Evolutionary conservation across 2,329 filamentous ascomycete genomes (phyloP), one percentile per base, ranked within the genome.

Genomic region (Clarireedia hainanense): DNA sequence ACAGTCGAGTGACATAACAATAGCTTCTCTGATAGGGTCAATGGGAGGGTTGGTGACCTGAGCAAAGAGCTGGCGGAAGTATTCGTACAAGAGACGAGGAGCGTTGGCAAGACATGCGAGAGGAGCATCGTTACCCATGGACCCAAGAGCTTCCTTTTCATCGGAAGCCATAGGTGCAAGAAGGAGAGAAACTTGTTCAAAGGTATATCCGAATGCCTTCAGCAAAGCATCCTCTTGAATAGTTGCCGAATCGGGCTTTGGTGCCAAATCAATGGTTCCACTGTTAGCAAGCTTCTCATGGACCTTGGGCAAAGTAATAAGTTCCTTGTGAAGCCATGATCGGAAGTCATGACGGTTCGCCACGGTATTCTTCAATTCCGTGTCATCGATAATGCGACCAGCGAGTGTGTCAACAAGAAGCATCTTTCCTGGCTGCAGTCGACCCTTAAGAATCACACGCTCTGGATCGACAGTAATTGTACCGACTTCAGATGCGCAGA

Each of bases 31-130:
- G 65, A 97, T 97, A 34, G 92, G 92, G 69, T 97, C 92, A 68
- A 97, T 97, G 14, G 92, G 92, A 64, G 92, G 92, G 73, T 97
- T 97, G 60, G 92, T 97, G 71, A 97, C 92, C 75, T 97, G 92
- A 9, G 92, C 92, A 71, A 97, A 97, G 45, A 97, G 85, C 76
- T 97, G 89, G 60, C 92, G 85, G 85, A 97, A 97, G 75, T 97
- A 97, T 72, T 96, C 92, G 72, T 89, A 95, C 20, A 96, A 81
- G 53, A 96, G 78, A 64, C 91, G 88, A 64, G 92, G 91, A 60
- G 91, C 88, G 62, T 88, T 82, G n/a, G 92, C 88, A 69, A 97
- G 78, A 72, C 91, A 96, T 52, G 92, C 92, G 61, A 97, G 77
- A 45, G 92, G 92, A 46, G 89, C 89, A 76, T 97, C 92, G 69